Percentiles rank a stretch among this genome's conserved stretches.
Conservation (phyloP, 2,329 filamentous ascomycete genomes). For the Colletotrichum cuscutae region DNA sequence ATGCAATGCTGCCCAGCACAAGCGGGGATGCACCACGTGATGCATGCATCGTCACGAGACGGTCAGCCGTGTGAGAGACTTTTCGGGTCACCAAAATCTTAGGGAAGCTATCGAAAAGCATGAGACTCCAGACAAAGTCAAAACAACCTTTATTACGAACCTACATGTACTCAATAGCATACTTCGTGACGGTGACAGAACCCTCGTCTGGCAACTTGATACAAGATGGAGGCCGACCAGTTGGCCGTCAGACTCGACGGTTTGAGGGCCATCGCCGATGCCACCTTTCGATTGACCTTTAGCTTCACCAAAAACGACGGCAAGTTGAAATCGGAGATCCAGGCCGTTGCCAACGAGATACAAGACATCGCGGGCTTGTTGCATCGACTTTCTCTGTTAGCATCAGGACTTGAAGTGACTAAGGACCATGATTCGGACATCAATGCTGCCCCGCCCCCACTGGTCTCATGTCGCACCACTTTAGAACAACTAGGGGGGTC, state of each 20-base stretch:
- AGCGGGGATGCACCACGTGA: constrained; percentile 16
- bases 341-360: not conserved
- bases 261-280: not conserved
- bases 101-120: not conserved
- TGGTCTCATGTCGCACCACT: not conserved
- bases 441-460: not conserved
- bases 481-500: not conserved
- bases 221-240: not conserved
- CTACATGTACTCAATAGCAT: not conserved
- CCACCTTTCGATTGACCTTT: not conserved
- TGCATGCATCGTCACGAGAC: not conserved
- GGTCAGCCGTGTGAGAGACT: not conserved
- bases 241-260: not conserved
- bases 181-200: too few species aligned
- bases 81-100: not conserved
- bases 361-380: constrained; percentile 1
- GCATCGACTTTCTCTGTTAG: not conserved
- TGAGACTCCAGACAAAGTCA: too few species aligned
- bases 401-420: not conserved
- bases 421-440: too few species aligned
- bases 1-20: not conserved
- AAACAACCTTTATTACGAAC: too few species aligned
- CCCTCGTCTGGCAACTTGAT: not conserved
- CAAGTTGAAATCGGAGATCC: not conserved
- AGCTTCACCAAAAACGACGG: not conserved